These are phyloP conservation scores for Biscogniauxia marginata DNA, from an alignment of 2,329 filamentous ascomycete genomes.

Conservation along the genomic window DNA sequence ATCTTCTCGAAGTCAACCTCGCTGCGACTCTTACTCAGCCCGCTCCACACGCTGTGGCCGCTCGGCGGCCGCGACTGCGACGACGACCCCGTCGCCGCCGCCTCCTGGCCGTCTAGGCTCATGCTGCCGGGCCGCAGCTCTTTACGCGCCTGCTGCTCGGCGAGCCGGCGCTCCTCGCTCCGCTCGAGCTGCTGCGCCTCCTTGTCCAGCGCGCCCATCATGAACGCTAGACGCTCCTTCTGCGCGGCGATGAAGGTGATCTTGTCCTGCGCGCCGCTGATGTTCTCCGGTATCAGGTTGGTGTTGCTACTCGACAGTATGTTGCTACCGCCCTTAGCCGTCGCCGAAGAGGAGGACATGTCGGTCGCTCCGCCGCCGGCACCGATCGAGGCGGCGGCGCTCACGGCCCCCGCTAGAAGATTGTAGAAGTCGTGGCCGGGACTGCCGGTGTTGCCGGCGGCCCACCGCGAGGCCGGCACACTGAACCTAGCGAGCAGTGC, in stretches of 20 bases:
- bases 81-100: no score
- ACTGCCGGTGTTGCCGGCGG: conserved; percentile 42
- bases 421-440: conserved; percentile 69
- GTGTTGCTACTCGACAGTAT: conserved; percentile 43
- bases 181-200: conserved; percentile 65
- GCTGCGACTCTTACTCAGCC: conserved; percentile 76
- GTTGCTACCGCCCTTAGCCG: conserved; percentile 28
- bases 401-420: conserved; percentile 72
- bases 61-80: conserved; percentile 45
- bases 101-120: conserved; percentile 32
- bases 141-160: conserved; percentile 18
- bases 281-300: conserved; percentile 67
- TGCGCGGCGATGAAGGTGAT: conserved; percentile 75
- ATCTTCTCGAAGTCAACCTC: conserved; percentile 90
- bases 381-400: conserved; percentile 47
- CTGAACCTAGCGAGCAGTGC: conserved; percentile 82
- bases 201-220: conserved; percentile 75
- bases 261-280: conserved; percentile 64
- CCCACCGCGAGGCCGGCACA: conserved; percentile 67
- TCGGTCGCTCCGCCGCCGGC: conserved; percentile 38
- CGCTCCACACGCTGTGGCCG: conserved; percentile 50
- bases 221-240: conserved; percentile 70
- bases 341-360: conserved; percentile 33
- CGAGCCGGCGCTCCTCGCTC: conserved; percentile 28
- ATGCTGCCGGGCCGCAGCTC: conserved; percentile 26